Evolutionary conservation across 441 rosid genomes (phyloP), one percentile per base, ranked within the genome.

Genomic region (Bruguiera hainesii): DNA sequence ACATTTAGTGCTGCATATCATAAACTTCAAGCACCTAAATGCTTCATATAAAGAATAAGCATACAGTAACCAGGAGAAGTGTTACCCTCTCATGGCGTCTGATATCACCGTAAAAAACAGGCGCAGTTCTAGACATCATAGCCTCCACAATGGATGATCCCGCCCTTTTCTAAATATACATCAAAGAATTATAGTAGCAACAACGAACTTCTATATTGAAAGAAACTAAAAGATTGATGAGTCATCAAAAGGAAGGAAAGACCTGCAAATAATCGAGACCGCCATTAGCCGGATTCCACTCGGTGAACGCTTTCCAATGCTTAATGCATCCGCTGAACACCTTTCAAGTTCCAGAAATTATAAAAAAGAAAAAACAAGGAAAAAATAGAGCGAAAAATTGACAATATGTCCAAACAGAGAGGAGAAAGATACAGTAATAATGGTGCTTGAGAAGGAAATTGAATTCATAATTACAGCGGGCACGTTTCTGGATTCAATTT

Each of bases 11-110:
- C 19, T 6, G 42, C 6, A 7, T 61, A 46, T 35, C 57, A 21
- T 7, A 37, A 65, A 66, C 13, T 42, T 8, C 31, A 58, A 64
- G 35, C 39, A 55, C 28, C 56, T 50, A 25, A 46, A 62, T 13
- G 46, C 20, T 49, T 19, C 66, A 52, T 3, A 6, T 2, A 3
- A 30, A 2, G 59, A 19, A 58, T 29, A 58, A 31, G 37, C 30
- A 18, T 51, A 10, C 19, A 31, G 8, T 48, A 50, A 60, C 4
- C 2, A 11, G 19, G n/a, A 20, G 18, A 19, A 42, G 51, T 63
- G 74, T 78, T 84, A 86, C 96, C 85, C 98, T 87, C 80, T 89
- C 94, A 60, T 94, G 98, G 79, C 89, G 84, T 85, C 98, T 84
- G 63, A 90, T 81, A 75, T 89, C 97, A 70, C 95, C 97, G 56